phyloP scores from a whole-genome alignment of 2,329 filamentous ascomycete genomes.

The Verticillium nonalfalfae region DNA sequence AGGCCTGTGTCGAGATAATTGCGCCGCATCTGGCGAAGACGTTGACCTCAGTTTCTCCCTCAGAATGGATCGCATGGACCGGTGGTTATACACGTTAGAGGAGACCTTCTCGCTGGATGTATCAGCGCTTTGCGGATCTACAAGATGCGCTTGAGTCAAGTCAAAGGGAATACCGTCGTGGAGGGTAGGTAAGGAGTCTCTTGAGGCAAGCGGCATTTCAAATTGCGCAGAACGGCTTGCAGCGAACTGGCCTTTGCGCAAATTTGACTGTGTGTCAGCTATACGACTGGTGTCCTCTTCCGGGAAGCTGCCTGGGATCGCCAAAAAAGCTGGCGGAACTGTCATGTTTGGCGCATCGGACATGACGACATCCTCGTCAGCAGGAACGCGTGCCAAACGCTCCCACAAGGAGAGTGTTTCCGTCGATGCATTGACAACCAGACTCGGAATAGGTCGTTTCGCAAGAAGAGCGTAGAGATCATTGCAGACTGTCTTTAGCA shows the following conservation, averaged over 20 bases:
- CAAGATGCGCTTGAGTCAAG: not conserved
- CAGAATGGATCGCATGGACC: not conserved
- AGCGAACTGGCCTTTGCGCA: not conserved
- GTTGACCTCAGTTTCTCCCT: not conserved
- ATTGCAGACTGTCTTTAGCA: not conserved
- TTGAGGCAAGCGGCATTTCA: not conserved
- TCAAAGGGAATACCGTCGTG: not conserved
- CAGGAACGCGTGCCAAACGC: not conserved
- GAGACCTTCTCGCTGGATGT: not conserved
- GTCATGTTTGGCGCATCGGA: not conserved
- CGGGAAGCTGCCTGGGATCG: slow-evolving; percentile 9
- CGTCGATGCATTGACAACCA: not conserved
- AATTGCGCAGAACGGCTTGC: not conserved
- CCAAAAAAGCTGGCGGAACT: not conserved
- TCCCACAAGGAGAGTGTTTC: not conserved
- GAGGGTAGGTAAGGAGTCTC: not conserved
- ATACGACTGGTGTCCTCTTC: not conserved
- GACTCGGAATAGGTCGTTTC: not conserved
- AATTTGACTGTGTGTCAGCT: not conserved
- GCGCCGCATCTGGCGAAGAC: not conserved
- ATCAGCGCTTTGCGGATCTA: not conserved
- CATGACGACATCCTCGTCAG: not conserved
- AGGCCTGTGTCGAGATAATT: not conserved
- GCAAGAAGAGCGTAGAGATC: not conserved
- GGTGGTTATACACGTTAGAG: not conserved